Evolutionary conservation across 1,284 basidiomycete species (phyloP).

Genomic region (Puccinia sorghi): DNA sequence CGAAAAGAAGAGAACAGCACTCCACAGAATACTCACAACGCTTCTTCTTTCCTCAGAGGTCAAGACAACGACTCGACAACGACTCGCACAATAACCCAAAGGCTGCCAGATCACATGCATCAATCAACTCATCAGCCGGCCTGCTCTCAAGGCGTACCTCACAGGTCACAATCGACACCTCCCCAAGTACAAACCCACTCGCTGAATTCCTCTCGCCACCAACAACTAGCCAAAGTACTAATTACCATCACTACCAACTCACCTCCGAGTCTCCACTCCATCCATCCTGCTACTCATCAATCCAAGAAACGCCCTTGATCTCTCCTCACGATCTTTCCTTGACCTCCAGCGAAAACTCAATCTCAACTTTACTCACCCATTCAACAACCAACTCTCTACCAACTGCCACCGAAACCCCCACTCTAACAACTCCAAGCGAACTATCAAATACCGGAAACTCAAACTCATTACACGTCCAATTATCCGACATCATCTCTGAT

Average conservation of each 20-base stretch:
- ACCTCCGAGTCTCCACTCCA: no score
- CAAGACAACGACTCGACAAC: constrained; percentile 1
- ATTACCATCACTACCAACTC: no score
- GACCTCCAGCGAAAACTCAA: no score
- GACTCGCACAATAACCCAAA: constrained; percentile 11
- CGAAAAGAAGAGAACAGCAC: neutral
- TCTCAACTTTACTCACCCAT: neutral
- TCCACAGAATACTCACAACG: no score
- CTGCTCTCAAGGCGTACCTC: constrained; percentile 9
- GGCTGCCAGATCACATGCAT: constrained; percentile 15
- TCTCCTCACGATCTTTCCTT: no score
- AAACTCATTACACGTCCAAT: neutral
- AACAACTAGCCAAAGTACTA: no score
- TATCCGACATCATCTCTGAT: neutral
- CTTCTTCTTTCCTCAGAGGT: constrained; percentile 8
- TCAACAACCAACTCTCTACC: neutral
- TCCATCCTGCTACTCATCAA: no score
- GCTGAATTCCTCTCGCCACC: neutral
- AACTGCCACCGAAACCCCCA: no score
- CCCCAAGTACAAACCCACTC: neutral
- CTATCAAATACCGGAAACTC: no score
- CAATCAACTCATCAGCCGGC: constrained; percentile 24
- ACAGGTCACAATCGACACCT: neutral
- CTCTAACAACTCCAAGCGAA: no score
- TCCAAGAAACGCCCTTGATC: no score